Base-by-base conservation (phyloP, 1,284 basidiomycete species). In the Ganoderma sinense region DNA sequence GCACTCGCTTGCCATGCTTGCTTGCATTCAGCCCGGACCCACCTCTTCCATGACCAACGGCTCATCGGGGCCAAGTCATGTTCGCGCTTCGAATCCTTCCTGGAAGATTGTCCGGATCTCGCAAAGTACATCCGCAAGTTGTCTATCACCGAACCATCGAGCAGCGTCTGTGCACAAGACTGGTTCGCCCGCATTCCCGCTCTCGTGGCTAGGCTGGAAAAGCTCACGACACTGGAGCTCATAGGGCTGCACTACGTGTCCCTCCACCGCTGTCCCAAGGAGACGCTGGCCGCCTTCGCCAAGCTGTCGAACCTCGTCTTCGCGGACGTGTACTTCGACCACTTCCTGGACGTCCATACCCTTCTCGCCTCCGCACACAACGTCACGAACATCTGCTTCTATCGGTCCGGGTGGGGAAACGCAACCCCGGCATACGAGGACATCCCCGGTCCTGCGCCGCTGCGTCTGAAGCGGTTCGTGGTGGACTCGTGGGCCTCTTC, bases 1-100 rank as follows among this genome's bases (percentile, higher is more conserved):
- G 79, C 78, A 62, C 75, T 82, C 18, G 77, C 80, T 5, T 80
- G 78, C 74, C 80, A 78, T 65, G 68, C 75, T 3, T 82, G 80
- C 79, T 73, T 80, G 39, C 77, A 78, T 23, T 69, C 81, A 5
- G 74, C 80, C 26, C 80, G 81, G 18, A 80, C 77, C 43, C 81
- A 83, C 71, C 77, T 83, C 66, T 84, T 83, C 71, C 71, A 68
- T 56, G 68, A 68, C 40, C 71, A 71, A 63, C 65, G 64, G 18
- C 56, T 76, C 16, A 56, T 64, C 11, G 65, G 70, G 16, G 62
- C 65, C 4, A 64, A 65, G 40, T 61, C 62, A 23, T 74, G 69
- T 62, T 60, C 43, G 13, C 74, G 75, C 48, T 73, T 76, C 60
- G 70, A 74, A 48, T 51, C 64, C 13, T 66, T 76, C 63, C 62